These are phyloP conservation scores for Wickerhamiella dianesei DNA, from an alignment of 805 yeast genomes.

Conservation along the genomic window DNA sequence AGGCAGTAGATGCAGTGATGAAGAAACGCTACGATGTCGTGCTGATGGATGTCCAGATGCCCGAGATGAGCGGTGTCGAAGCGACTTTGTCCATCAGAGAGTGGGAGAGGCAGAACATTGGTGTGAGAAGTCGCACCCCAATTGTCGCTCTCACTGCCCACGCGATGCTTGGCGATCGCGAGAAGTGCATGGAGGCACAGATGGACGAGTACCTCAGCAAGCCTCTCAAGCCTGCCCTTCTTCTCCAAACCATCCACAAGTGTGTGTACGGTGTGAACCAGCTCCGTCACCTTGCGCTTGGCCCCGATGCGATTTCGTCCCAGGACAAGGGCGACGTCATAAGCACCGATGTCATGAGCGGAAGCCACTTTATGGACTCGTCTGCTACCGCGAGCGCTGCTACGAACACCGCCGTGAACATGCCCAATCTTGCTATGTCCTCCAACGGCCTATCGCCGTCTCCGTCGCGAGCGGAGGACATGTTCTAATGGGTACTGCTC, in stretches of 20 bases:
- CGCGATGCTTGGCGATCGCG: slow-evolving; percentile 89
- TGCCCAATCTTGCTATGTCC: slow-evolving; percentile 10
- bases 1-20: slow-evolving; percentile 65
- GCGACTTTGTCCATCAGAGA: slow-evolving; percentile 77
- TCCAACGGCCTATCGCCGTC: neutral
- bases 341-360: slow-evolving; percentile 14
- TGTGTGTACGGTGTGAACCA: slow-evolving; percentile 46
- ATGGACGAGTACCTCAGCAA: slow-evolving; percentile 88
- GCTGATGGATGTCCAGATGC: slow-evolving; percentile 91
- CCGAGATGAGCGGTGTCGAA: slow-evolving; percentile 89
- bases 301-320: slow-evolving; percentile 19
- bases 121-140: slow-evolving; percentile 65
- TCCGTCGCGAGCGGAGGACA: neutral
- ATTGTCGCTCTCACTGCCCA: slow-evolving; percentile 85
- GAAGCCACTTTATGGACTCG: slow-evolving; percentile 20
- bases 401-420: slow-evolving; percentile 12
- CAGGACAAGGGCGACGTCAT: slow-evolving; percentile 14
- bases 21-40: slow-evolving; percentile 62
- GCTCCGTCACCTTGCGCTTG: slow-evolving; percentile 26
- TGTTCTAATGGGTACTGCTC: neutral
- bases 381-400: slow-evolving; percentile 21
- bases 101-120: slow-evolving; percentile 72
- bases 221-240: slow-evolving; percentile 70
- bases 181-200: slow-evolving; percentile 71
- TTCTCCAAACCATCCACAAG: slow-evolving; percentile 74